Evolutionary conservation across 2,329 filamentous ascomycete species (phyloP), one percentile per base, ranked within the genome.

Genomic region (Xylaria sp.): DNA sequence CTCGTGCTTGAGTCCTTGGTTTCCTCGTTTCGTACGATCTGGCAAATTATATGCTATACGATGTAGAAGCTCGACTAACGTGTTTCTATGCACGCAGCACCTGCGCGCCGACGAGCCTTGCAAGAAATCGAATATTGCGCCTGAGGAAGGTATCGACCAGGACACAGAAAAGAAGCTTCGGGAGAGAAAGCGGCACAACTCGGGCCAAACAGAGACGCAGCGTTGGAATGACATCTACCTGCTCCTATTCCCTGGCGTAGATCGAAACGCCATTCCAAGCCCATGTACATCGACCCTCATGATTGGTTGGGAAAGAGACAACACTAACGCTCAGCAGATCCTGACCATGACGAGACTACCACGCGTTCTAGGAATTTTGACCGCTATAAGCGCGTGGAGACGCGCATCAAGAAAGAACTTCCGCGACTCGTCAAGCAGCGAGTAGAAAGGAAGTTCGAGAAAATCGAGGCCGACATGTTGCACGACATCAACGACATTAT

Each of bases 181-280:
- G 41, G 71, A 73, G 61, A 68, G 76, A 10, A 77, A 76, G 63
- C 74, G 68, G 71, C 67, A 72, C 12, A 68, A 72, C 18, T 70
- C 72, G 2, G 69, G 69, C 30, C 68, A 72, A 61, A 73, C 74
- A 1, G 76, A 77, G 30, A 74, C 73, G 57, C 74, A 78, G 56
- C 72, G 73, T 57, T 78, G 76, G 76, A 72, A 60, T 36, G 76
- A 77, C 1, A 77, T 77, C 5, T 78, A 78, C 68, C 50, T 76
- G 57, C 75, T 77, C 28, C 68, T 78, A 3, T 78, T 78, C 39
- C 76, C 76, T 9, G 66, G 70, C 15, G 73, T 73, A 4, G 76
- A 76, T 45, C 69, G 56, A 3, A 72, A 75, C 13, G 72, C 74
- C 2, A 61, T 77, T 53, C 76, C 76, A 32, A 77, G 74, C 62